phyloP scores from a whole-genome alignment of 108 stramenopile genomes.

The Aureococcus anophagefferens region DNA sequence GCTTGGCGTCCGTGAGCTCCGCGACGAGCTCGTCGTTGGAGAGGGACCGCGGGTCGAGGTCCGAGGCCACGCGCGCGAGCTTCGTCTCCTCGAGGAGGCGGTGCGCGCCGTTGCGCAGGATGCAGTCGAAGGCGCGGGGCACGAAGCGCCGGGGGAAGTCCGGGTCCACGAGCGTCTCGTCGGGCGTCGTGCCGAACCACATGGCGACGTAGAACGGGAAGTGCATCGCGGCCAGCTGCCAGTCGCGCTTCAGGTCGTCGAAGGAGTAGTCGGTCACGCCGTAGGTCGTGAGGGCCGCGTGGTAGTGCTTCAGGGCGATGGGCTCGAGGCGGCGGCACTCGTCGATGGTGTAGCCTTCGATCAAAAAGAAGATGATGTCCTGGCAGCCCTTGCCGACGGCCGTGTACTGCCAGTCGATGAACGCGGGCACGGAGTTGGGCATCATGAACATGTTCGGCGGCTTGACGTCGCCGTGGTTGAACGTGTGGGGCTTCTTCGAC shows the following conservation, averaged over 20 bases:
- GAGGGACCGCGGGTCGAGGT: too few species aligned
- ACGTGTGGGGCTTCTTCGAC: neutral
- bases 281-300: neutral
- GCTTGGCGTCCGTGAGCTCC: too few species aligned
- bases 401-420: slow-evolving; percentile 1
- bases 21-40: too few species aligned
- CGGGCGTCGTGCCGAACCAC: slow-evolving; percentile 1
- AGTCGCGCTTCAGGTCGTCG: neutral
- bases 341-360: neutral
- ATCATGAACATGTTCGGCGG: neutral
- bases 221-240: neutral
- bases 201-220: neutral
- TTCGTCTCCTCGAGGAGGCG: neutral
- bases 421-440: neutral
- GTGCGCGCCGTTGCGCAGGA: neutral
- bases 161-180: neutral
- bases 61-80: too few species aligned
- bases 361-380: neutral
- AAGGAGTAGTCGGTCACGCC: neutral
- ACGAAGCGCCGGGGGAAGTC: neutral
- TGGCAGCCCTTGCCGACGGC: neutral
- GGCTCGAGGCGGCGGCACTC: neutral
- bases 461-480: slow-evolving; percentile 2
- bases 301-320: neutral
- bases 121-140: neutral